A percentile compares a stretch with the other conserved stretches of the same genome.
phyloP scores from a whole-genome alignment of 176 grass and related monocot species.

The Coix lacrymajobi region DNA sequence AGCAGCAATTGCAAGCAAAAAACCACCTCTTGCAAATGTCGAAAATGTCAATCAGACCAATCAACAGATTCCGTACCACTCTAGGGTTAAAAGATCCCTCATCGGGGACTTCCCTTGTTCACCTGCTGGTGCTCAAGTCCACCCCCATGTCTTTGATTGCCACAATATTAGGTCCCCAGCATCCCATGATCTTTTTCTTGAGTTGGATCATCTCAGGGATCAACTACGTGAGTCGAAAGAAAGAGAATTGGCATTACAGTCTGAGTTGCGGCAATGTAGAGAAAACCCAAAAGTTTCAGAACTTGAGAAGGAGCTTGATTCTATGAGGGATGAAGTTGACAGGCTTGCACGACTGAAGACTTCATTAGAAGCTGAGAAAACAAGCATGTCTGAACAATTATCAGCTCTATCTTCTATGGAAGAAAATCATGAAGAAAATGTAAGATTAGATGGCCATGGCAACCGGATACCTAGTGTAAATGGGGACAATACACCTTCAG shows the following conservation, averaged over 20 bases:
- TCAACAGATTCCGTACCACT: constrained; percentile 58
- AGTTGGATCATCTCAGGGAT: constrained; percentile 87
- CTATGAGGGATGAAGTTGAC: constrained; percentile 59
- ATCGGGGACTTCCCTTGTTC: constrained; percentile 86
- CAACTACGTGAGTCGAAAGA: constrained; percentile 86
- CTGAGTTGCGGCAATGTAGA: constrained; percentile 63
- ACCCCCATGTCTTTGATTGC: constrained; percentile 82
- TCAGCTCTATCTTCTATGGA: constrained; percentile 55
- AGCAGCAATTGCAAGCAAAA: constrained; percentile 58
- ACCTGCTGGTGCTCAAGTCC: constrained; percentile 81
- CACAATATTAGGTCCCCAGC: constrained; percentile 60
- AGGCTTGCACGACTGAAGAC: constrained; percentile 43
- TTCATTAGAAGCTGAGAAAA: constrained; percentile 72
- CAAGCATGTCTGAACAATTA: constrained; percentile 66
- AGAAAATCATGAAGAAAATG: constrained; percentile 47
- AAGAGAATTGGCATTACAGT: constrained; percentile 65
- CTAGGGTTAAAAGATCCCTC: constrained; percentile 87
- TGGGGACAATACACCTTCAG: constrained; percentile 34
- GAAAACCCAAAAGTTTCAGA: constrained; percentile 73
- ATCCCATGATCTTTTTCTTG: constrained; percentile 92
- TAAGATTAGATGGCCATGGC: constrained; percentile 38
- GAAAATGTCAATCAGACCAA: constrained; percentile 50
- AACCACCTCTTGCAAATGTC: constrained; percentile 45
- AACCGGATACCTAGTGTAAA: constrained; percentile 2
- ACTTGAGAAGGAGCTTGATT: constrained; percentile 82